These are phyloP conservation scores for Pseudonitzschia delicatissima DNA, from an alignment of 108 stramenopile species.

Conservation along the genomic window DNA sequence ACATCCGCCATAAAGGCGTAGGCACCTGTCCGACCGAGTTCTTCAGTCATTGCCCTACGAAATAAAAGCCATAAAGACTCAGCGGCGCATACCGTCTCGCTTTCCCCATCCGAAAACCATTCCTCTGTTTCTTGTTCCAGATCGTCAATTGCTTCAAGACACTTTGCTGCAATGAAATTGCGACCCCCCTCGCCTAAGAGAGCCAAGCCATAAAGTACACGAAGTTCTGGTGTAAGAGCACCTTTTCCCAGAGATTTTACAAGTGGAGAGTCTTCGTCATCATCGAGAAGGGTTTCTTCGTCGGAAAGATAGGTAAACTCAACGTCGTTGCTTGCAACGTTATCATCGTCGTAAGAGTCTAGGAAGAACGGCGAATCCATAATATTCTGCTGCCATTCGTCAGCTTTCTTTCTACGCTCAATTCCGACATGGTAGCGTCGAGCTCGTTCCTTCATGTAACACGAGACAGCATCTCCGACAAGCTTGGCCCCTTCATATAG, in stretches of 20 bases:
- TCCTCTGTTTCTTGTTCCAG: conserved; percentile 32
- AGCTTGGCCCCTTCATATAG: conserved; percentile 57
- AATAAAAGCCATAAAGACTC: conserved; percentile 52
- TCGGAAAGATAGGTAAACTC: conserved; percentile 48
- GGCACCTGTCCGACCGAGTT: conserved; percentile 44
- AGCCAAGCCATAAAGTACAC: conserved; percentile 53
- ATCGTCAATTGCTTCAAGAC: conserved; percentile 44
- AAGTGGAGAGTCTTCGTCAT: conserved; percentile 23
- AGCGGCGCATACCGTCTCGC: conserved; percentile 6
- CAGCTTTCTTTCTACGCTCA: conserved; percentile 8
- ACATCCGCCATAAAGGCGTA: conserved; percentile 63
- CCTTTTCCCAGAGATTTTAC: conserved; percentile 51
- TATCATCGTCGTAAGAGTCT: conserved; percentile 48
- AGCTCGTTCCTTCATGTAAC: conserved; percentile 64
- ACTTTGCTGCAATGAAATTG: conserved; percentile 63
- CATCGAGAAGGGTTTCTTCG: conserved; percentile 38
- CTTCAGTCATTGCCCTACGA: conserved; percentile 40
- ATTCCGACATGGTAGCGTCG: conserved; percentile 25
- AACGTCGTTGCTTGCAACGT: conserved; percentile 40
- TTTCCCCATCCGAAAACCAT: conserved; percentile 24
- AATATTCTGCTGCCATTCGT: conserved; percentile 32
- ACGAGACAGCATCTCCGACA: conserved; percentile 60
- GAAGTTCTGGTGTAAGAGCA: conserved; percentile 61
- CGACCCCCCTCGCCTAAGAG: conserved; percentile 63
- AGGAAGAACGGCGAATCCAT: conserved; percentile 30